phyloP scores from a whole-genome alignment of 441 rosid genomes.

The Pelargonium cotyledonis region DNA sequence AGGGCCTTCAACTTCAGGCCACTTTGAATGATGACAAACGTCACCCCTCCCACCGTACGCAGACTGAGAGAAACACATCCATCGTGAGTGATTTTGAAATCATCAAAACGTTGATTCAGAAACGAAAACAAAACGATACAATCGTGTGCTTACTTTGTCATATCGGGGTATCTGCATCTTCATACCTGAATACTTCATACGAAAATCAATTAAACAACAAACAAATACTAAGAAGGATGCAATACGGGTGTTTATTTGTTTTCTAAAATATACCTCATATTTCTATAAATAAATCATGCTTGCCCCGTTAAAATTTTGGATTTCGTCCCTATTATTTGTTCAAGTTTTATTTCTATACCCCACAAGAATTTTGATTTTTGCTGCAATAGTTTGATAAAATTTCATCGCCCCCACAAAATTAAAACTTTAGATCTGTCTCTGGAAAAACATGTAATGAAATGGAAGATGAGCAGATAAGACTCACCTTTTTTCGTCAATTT shows the following conservation, averaged over 20 bases:
- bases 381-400: too few species aligned
- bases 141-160: slow-evolving; percentile 18
- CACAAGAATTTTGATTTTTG: too few species aligned
- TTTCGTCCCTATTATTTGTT: too few species aligned
- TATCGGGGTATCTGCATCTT: slow-evolving; percentile 3
- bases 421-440: too few species aligned
- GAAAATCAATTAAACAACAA: neutral
- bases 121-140: slow-evolving; percentile 8
- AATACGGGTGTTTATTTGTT: too few species aligned
- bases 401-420: too few species aligned
- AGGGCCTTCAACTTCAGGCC: slow-evolving; percentile 96
- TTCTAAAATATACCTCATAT: too few species aligned
- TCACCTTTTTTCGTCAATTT: neutral
- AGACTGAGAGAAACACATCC: slow-evolving; percentile 48
- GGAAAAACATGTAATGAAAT: neutral
- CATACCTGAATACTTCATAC: slow-evolving; percentile 2
- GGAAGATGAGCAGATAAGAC: neutral
- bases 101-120: neutral
- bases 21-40: slow-evolving; percentile 65
- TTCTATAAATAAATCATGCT: too few species aligned
- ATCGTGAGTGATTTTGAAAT: slow-evolving; percentile 13
- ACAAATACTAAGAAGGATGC: neutral
- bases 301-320: too few species aligned
- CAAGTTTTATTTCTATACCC: too few species aligned
- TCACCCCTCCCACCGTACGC: slow-evolving; percentile 86